phyloP scores from a whole-genome alignment of 768 basidiomycete genomes.

The Boletus tomentosulus region DNA sequence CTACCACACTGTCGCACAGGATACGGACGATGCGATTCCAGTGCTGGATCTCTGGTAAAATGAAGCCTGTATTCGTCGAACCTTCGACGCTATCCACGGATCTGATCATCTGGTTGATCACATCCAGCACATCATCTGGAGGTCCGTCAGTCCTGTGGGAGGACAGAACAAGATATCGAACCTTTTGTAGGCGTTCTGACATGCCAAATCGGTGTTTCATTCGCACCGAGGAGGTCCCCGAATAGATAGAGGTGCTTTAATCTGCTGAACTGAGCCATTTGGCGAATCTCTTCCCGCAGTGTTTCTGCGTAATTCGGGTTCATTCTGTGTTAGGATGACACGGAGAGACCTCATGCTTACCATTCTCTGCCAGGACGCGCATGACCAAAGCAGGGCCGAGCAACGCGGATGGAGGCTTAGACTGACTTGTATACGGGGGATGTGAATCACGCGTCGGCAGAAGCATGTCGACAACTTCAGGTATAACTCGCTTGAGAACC shows the following conservation, averaged over 20 bases:
- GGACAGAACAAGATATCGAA: background rate
- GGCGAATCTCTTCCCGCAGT: conserved; percentile 18
- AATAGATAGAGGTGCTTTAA: conserved; percentile 17
- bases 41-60: conserved; percentile 6
- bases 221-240: conserved; percentile 3
- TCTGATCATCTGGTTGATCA: conserved; percentile 4
- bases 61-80: conserved; percentile 5
- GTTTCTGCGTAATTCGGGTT: conserved; percentile 6
- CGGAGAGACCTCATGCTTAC: background rate
- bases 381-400: conserved; percentile 15
- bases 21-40: conserved; percentile 6
- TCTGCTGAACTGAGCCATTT: conserved; percentile 8
- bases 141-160: background rate
- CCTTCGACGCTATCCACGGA: conserved; percentile 10
- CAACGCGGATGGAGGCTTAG: conserved; percentile 5
- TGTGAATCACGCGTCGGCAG: conserved; percentile 3
- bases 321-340: background rate
- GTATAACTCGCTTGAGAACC: conserved; percentile 5
- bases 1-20: background rate
- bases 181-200: conserved; percentile 11
- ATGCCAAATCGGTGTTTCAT: conserved; percentile 10
- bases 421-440: background rate
- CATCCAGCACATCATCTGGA: conserved; percentile 11
- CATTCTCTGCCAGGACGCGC: conserved; percentile 11
- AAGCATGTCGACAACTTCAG: conserved; percentile 11